Evolutionary conservation across 495 filamentous ascomycete genomes (phyloP).

Genomic region (Apiosordaria backusii): DNA sequence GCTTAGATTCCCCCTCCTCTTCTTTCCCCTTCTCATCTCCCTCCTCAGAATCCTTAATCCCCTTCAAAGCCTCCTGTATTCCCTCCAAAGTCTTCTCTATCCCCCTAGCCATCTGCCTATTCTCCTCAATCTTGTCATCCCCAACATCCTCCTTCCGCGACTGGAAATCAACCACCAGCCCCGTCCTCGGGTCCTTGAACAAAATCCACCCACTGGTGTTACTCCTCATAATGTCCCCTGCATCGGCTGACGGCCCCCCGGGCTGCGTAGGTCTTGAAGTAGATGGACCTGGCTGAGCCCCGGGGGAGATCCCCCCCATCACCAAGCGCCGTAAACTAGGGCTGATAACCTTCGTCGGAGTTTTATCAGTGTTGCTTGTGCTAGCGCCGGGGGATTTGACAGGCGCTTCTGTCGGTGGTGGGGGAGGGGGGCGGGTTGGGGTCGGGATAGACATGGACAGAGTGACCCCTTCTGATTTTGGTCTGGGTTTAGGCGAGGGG

Average conservation of each 20-base stretch:
- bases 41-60: not conserved
- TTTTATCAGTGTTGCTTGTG: not conserved
- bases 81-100: too few species aligned
- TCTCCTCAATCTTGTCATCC: too few species aligned
- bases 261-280: too few species aligned
- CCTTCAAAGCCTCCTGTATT: not conserved
- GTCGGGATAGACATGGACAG: not conserved
- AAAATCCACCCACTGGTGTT: too few species aligned
- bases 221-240: too few species aligned
- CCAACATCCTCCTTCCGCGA: too few species aligned
- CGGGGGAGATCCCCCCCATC: not conserved
- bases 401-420: not conserved
- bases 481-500: not conserved
- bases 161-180: too few species aligned
- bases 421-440: not conserved
- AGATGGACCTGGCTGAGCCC: not conserved
- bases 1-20: not conserved
- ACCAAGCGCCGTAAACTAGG: not conserved
- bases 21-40: not conserved
- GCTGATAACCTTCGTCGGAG: not conserved
- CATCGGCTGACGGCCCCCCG: too few species aligned
- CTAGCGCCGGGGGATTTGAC: not conserved
- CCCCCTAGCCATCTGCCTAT: too few species aligned
- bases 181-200: too few species aligned
- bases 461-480: not conserved